Evolutionary conservation across 1,284 basidiomycete species (phyloP).

Genomic region (Hymenochaete sp.): DNA sequence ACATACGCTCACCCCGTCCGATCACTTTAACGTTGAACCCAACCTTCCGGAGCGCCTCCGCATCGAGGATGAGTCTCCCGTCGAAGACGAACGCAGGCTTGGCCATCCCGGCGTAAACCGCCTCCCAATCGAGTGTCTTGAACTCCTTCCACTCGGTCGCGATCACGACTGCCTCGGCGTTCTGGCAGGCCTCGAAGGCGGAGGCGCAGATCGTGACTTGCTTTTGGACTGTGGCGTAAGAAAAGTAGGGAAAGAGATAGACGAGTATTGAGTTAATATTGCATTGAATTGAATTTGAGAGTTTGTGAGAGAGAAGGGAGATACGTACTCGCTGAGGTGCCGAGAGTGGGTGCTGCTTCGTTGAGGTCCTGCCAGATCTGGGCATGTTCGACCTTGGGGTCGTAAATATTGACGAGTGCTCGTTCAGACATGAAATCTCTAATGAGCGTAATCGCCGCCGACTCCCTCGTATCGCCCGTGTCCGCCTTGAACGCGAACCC

Average conservation of each 20-base stretch:
- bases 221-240: slow-evolving; percentile 61
- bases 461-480: slow-evolving; percentile 96
- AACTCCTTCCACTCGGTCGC: slow-evolving; percentile 98
- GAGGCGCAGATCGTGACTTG: slow-evolving; percentile 73
- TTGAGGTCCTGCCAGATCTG: slow-evolving; percentile 73
- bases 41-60: slow-evolving; percentile 70
- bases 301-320: background rate
- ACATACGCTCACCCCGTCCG: too few species aligned
- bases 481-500: slow-evolving; percentile 97
- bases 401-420: slow-evolving; percentile 83
- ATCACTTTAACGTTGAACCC: slow-evolving; percentile 94
- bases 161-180: slow-evolving; percentile 88
- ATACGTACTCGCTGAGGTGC: slow-evolving; percentile 43
- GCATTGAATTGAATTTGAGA: background rate
- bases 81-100: slow-evolving; percentile 97
- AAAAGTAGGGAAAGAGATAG: too few species aligned
- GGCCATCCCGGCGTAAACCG: slow-evolving; percentile 82
- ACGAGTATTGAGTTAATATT: background rate
- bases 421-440: slow-evolving; percentile 89
- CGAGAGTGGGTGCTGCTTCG: slow-evolving; percentile 60
- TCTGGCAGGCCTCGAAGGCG: slow-evolving; percentile 81
- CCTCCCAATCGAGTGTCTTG: slow-evolving; percentile 81
- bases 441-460: slow-evolving; percentile 91
- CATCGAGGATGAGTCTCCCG: slow-evolving; percentile 80
- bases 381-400: slow-evolving; percentile 72